Evolutionary conservation across 2,329 filamentous ascomycete species (phyloP), one percentile per base, ranked within the genome.

Genomic region (Alternaria hordeiaustralica): DNA sequence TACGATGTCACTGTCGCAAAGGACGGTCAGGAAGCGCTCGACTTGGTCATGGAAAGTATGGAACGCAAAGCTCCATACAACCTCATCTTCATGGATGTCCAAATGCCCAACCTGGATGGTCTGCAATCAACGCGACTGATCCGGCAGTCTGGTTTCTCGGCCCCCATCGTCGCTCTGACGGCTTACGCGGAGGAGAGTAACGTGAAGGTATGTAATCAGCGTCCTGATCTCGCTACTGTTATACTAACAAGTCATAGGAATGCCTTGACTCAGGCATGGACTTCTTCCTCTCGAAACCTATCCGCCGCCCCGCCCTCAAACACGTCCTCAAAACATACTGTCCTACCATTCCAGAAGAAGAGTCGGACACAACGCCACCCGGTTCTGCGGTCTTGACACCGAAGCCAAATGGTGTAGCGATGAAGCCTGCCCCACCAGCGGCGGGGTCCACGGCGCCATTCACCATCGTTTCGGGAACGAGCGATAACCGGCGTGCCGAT

Each of bases 1-100:
- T 92, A 91, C 77, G 92, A 97, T 75, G 93, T 97, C 15, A 95
- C 92, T 0, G 90, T 97, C 55, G 94, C 94, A 56, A 92, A 93
- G 61, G 74, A 83, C 57, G 81, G 81, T 0, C 92, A 96, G 78
- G 92, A 97, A 80, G 94, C 94, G 0, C 92, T 94, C 63, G 93
- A 97, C 65, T 84, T 91, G 26, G 94, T 97, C 68, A 94, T 93
- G 76, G 89, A 89, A 15, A 91, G 89, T 67, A 96, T 97, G 91
- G 88, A 90, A 54, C 87, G 86, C 26, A 87, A 90, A 56, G 85
- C 87, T 58, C 87, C 87, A 3, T 97, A 95, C 76, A 93, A 97
- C 70, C 85, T 97, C 25, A 95, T 97, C 66, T 96, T 97, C 75
- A 97, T 97, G 94, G 94, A 97, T 73, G 91, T 97, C 8, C 93